Base-by-base conservation (phyloP, 148 eudicot genomes). In the Vaccinium myrtillus region DNA sequence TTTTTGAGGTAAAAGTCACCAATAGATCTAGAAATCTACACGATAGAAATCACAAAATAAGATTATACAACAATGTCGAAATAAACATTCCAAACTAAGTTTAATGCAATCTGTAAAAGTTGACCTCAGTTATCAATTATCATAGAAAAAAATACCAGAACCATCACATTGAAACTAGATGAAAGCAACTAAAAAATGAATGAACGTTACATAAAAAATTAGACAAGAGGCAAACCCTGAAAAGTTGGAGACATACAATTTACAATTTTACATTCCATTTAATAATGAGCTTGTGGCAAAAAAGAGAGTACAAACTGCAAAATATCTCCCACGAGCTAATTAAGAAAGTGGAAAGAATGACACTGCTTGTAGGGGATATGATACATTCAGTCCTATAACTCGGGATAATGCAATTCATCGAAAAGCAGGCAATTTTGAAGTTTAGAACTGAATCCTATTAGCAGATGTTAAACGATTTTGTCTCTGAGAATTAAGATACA, bases 1-100 rank as follows among this genome's bases (percentile, higher is more conserved):
- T 84, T 86, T 82, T 89, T 89, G n/a, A 89, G 85, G 74, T 89
- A 89, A 69, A 86, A 77, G 82, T 89, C 90, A 49, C 90, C 90
- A 56, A 89, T 86, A 56, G 89, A 86, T 86, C 90, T 86, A 63
- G 90, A 89, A 39, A 89, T 54, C 90, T 89, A 88, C 79, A 78
- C 59, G 39, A 83, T 36, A 9, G 74, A 83, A 53, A 55, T 30
- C 67, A 23, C 67, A 55, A 79, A 55, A 2, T 80, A 59, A 59
- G 51, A 80, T 59, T 1, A n/a, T 80, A 23, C 27, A 32, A 12
- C 25, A 59, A 59, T 80, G 53, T 59, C 2, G 18, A 39, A 43
- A 39, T 21, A 56, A 36, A 56, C 0, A 14, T 53, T 25, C 49
- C 39, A 2, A 10, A 55, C 11, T 30, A 14, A 25, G 25, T 23